Conservation (phyloP, 2,329 filamentous ascomycete genomes). For the Nigrospora sphaerica region DNA sequence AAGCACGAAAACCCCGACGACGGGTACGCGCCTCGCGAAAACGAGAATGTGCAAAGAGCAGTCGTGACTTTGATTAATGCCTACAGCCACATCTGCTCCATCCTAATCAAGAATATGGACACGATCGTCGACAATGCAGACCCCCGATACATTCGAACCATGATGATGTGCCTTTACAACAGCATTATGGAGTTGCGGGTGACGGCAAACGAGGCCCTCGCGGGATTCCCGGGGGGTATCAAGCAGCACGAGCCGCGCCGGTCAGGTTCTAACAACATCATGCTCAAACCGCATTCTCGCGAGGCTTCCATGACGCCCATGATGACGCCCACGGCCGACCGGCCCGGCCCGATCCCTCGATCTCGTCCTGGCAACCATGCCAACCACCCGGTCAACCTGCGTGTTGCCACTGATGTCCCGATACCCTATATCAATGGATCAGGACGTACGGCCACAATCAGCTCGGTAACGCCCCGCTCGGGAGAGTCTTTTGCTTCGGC, state of each 20-base stretch:
- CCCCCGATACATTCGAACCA: slow-evolving; percentile 58
- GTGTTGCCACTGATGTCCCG: slow-evolving; percentile 49
- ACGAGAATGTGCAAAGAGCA: slow-evolving; percentile 57
- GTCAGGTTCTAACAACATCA: slow-evolving; percentile 37
- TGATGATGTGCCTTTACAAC: slow-evolving; percentile 58
- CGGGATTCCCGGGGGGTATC: slow-evolving; percentile 7
- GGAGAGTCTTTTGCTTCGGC: slow-evolving; percentile 70
- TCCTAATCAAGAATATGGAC: slow-evolving; percentile 55
- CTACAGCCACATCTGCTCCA: slow-evolving; percentile 58
- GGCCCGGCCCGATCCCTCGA: slow-evolving; percentile 29
- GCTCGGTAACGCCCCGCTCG: slow-evolving; percentile 67
- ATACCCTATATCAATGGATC: slow-evolving; percentile 41
- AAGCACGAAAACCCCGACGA: slow-evolving; percentile 48
- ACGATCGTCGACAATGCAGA: slow-evolving; percentile 59
- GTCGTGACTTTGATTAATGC: slow-evolving; percentile 57
- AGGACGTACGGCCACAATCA: slow-evolving; percentile 44
- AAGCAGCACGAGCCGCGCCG: slow-evolving; percentile 13
- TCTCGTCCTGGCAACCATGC: slow-evolving; percentile 28
- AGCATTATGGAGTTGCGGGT: slow-evolving; percentile 61
- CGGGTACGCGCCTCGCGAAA: slow-evolving; percentile 42
- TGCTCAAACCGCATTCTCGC: slow-evolving; percentile 41
- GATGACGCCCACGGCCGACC: slow-evolving; percentile 44
- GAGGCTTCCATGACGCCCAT: slow-evolving; percentile 48
- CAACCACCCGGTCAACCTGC: slow-evolving; percentile 46
- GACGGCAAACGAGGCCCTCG: slow-evolving; percentile 28